Percentiles rank a stretch among this genome's conserved stretches.
Evolutionary conservation across 1,284 basidiomycete species (phyloP).

Genomic region (Butyriboletus appendiculatus): DNA sequence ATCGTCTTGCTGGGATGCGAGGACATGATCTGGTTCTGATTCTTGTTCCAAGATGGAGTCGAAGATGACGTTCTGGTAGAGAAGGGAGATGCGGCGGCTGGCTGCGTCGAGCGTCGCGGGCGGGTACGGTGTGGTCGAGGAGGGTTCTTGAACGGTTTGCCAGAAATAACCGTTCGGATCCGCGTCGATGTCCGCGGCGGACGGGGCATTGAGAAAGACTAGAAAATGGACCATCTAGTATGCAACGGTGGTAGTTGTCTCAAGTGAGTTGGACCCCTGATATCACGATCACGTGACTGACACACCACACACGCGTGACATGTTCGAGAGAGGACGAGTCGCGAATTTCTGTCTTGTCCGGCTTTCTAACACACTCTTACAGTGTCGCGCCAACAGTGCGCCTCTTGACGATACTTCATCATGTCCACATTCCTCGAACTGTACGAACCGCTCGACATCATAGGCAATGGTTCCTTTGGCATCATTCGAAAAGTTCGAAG

Average conservation of each 20-base stretch:
- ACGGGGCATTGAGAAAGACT: conserved; percentile 53
- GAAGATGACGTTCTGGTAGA: conserved; percentile 70
- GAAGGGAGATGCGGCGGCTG: conserved; percentile 58
- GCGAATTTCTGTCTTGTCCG: conserved; percentile 26
- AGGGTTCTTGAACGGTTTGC: conserved; percentile 36
- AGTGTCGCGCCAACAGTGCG: neutral
- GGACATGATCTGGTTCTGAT: conserved; percentile 15
- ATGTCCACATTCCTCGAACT: conserved; percentile 60
- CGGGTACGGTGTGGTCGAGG: conserved; percentile 31
- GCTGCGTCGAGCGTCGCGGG: conserved; percentile 60
- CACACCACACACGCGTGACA: conserved; percentile 21
- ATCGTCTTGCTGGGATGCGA: conserved; percentile 9
- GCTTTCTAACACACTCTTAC: neutral
- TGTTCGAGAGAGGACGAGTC: conserved; percentile 18
- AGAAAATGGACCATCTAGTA: conserved; percentile 29
- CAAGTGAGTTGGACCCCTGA: neutral
- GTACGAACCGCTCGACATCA: conserved; percentile 88
- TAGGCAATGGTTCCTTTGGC: conserved; percentile 97
- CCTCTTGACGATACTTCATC: neutral
- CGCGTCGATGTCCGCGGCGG: conserved; percentile 32
- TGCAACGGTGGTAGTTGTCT: neutral
- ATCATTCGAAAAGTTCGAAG: conserved; percentile 92
- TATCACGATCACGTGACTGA: conserved; percentile 30
- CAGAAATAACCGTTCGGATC: conserved; percentile 38
- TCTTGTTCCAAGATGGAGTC: conserved; percentile 42